Evolutionary conservation across 768 basidiomycete genomes (phyloP), one percentile per base, ranked within the genome.

Genomic region (Nevesoporus exiguus): DNA sequence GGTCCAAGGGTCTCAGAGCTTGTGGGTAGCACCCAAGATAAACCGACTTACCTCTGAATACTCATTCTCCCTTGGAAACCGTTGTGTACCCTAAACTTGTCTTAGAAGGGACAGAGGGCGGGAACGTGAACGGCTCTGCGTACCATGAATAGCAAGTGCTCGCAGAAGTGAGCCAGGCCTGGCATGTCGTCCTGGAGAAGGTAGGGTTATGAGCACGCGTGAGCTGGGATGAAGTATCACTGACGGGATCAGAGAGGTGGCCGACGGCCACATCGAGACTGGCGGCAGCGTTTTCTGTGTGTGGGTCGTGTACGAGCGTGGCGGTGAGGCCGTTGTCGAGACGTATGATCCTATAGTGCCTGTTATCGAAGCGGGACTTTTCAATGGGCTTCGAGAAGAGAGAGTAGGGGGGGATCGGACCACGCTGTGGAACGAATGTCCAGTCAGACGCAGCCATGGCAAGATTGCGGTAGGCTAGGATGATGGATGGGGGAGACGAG

Each of bases 101-200:
- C 50, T 59, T 30, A 52, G 24, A 27, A 50, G 49, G 11, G 1
- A 48, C 15, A 29, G 11, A 11, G 3, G 15, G 43, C 1, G 11
- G 24, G 14, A 36, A 41, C 8, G 31, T n/a, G n/a, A n/a, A 43
- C 36, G 31, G 31, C 7, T 30, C 8, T 5, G 69, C 84, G 57
- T 62, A 93, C 95, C 86, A 99, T 92, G 73, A 99, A 99, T 57
- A 97, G 72, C 46, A 99, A 68, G 70, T 99, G 96, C 69, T 99
- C 96, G 73, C 94, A 95, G 66, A 95, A 95, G 71, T 96, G 93
- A 45, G 93, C 93, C 41, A 95, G 78, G 11, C 93, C 93, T 10
- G 90, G 93, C 81, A 94, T 88, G 66, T 96, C 93, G 67, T 81
- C 84, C 84, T 90, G 45, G 42, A 55, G 7, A 41, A 27, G 42